Base-by-base conservation (phyloP, 2,329 filamentous ascomycete species). In the Dissoconium aciculare region DNA sequence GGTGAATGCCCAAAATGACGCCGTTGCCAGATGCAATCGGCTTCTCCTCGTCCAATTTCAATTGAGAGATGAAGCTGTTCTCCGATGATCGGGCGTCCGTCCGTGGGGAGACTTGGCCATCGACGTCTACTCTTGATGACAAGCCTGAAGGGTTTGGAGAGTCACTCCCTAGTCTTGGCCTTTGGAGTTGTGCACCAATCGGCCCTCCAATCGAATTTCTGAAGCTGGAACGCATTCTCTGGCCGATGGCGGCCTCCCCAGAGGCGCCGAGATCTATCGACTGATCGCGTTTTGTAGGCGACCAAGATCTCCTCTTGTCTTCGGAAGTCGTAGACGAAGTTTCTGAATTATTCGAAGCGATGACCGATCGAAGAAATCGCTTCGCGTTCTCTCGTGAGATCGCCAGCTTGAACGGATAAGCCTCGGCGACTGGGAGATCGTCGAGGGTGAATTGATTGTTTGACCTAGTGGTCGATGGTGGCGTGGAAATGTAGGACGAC, bases 1-100 rank as follows among this genome's bases (percentile, higher is more conserved):
- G 60, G 15, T 77, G 59, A 27, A 89, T 79, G 16, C 73, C 77
- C 46, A 81, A 78, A 14, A 67, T 67, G 13, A 89, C 66, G 26
- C 80, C 80, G 52, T 78, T 82, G 28, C 77, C 80, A 11, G 75
- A 73, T 9, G 78, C 79, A n/a, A 87, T 63, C 1, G 82, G 80
- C 55, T 84, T 82, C 39, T 69, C 64, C 27, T 62, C 57, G 2
- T 59, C 48, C 17, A 60, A 26, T 14, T 50, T 45, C 27, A 47
- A 32, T 5, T 42, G 37, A 5, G 47, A 45, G 15, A 52, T 42
- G 8, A 49, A 39, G 26, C 32, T 38, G n/a, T 37, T 42, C 16
- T 44, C 42, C 12, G 38, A 30, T 13, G 35, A 19, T 13, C 32
- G 36, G 23, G 36, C 29, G 6, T 39, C 39, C n/a, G 39, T 28